Evolutionary conservation across 2,329 filamentous ascomycete genomes (phyloP), one percentile per base, ranked within the genome.

Genomic region (Penicillium sp.): DNA sequence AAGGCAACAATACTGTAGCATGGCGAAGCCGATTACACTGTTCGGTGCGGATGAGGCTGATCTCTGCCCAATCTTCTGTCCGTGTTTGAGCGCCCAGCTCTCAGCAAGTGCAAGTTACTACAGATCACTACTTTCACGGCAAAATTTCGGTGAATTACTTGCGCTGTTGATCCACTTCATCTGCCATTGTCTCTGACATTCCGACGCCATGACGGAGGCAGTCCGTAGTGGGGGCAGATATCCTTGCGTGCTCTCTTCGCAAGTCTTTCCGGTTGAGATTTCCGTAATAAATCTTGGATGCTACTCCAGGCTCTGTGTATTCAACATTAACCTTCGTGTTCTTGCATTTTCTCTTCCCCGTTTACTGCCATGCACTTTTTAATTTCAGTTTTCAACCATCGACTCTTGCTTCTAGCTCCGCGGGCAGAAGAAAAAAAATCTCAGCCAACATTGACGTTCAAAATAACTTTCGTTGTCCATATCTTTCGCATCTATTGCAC

Each of bases 71-170:
- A 16, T 56, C 30, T 16, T 8, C 25, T 19, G 6, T 16, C 19
- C 8, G 22, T n/a, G 10, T 4, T 14, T 26, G 25, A 2, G 16
- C n/a, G 10, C 35, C n/a, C 33, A 26, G 30, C 13, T 26, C 42
- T 49, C 4, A 16, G 43, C 16, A 26, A 7, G 11, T 26, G 22
- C 22, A 37, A 37, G 35, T 13, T 30, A 16, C 26, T 30, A n/a
- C 11, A n/a, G 14, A n/a, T 48, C 42, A 14, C 59, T 40, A 8
- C 26, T 14, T 49, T 28, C 45, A 11, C 46, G 59, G 61, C 38
- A 59, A 56, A 61, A 49, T 7, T 4, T 59, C 59, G 35, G 59
- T 22, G 25, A 33, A 49, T 4, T 22, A 14, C 38, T 19, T 4
- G 4, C 13, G n/a, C 4, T n/a, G 16, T 22, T 37, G 13, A n/a